Percentiles rank a stretch among this genome's conserved stretches.
phyloP scores from a whole-genome alignment of 805 yeast species.

The Teunomyces pallodes region DNA sequence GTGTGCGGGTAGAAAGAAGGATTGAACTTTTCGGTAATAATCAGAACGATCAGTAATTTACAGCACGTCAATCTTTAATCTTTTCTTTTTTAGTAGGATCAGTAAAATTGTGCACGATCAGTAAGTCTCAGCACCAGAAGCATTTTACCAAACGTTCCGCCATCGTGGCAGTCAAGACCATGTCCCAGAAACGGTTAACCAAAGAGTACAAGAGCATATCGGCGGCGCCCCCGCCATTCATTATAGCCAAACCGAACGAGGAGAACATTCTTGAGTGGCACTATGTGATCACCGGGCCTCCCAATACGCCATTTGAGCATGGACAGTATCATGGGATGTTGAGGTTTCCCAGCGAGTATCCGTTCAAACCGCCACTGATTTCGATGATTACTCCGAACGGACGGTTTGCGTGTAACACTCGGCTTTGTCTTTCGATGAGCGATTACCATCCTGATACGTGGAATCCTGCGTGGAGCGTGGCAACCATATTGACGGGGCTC shows the following conservation, averaged over 20 bases:
- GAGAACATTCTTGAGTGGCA: slow-evolving; percentile 91
- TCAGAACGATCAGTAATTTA: background rate
- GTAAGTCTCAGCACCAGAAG: no score
- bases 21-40: background rate
- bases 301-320: slow-evolving; percentile 77
- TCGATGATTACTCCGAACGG: slow-evolving; percentile 90
- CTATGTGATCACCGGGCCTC: slow-evolving; percentile 88
- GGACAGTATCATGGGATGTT: slow-evolving; percentile 93
- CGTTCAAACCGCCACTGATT: slow-evolving; percentile 89
- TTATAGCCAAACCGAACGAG: slow-evolving; percentile 84
- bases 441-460: slow-evolving; percentile 93
- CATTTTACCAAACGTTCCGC: no score
- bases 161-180: background rate
- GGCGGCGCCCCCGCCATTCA: slow-evolving; percentile 81
- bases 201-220: slow-evolving; percentile 79
- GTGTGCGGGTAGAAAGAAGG: background rate
- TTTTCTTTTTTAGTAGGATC: background rate
- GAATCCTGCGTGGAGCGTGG: slow-evolving; percentile 96
- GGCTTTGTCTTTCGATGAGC: slow-evolving; percentile 88
- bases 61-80: background rate
- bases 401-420: slow-evolving; percentile 73
- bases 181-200: slow-evolving; percentile 51
- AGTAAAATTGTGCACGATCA: no score
- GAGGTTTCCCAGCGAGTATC: slow-evolving; percentile 79
- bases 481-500: slow-evolving; percentile 82